Conservation (phyloP, 1,139 yeast genomes). For the Candida labiduridarum region DNA sequence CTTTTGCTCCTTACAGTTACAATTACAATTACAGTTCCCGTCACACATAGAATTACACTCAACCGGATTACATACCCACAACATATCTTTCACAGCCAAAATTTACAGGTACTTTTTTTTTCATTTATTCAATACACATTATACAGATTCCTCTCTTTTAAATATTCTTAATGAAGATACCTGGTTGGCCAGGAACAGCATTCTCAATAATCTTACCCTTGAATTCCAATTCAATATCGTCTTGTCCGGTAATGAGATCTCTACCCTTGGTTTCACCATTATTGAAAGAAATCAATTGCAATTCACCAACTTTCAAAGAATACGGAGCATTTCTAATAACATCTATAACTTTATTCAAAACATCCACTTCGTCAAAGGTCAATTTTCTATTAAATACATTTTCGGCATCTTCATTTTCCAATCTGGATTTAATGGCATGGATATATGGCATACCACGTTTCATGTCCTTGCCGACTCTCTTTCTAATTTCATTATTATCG, state of each 20-base stretch:
- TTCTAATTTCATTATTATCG: slow-evolving; percentile 62
- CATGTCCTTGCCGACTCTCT: slow-evolving; percentile 75
- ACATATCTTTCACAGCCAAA: not conserved
- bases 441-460: slow-evolving; percentile 98
- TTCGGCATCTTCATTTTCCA: slow-evolving; percentile 65
- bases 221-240: slow-evolving; percentile 56
- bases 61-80: not conserved
- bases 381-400: slow-evolving; percentile 87
- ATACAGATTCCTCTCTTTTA: slow-evolving; percentile 18
- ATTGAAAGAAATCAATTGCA: slow-evolving; percentile 59
- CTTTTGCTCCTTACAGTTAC: not conserved
- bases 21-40: too few species aligned
- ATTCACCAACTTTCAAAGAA: slow-evolving; percentile 55
- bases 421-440: slow-evolving; percentile 78
- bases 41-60: too few species aligned
- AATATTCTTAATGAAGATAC: slow-evolving; percentile 71
- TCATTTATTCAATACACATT: slow-evolving; percentile 5
- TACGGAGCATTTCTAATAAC: slow-evolving; percentile 69
- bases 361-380: slow-evolving; percentile 74
- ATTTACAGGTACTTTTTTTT: not conserved
- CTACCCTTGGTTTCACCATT: slow-evolving; percentile 64
- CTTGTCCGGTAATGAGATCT: slow-evolving; percentile 70
- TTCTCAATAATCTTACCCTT: slow-evolving; percentile 73
- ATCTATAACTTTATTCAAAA: slow-evolving; percentile 57
- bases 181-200: slow-evolving; percentile 95